Evolutionary conservation across 768 basidiomycete species (phyloP), one percentile per base, ranked within the genome.

Genomic region (Botryobasidium botryosum): DNA sequence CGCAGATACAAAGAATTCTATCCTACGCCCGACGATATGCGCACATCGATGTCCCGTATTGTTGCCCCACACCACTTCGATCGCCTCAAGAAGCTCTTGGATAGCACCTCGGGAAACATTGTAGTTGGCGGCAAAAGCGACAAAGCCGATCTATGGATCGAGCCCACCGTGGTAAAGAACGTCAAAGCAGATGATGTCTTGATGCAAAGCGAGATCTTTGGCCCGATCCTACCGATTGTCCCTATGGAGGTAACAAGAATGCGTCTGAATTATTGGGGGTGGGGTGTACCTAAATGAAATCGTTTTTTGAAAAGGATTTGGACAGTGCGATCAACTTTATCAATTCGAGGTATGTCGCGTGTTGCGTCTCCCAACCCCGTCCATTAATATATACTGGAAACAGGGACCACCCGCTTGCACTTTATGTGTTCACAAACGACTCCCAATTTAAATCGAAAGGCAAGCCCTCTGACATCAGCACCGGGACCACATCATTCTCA

Each of bases 381-480:
- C 8, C 18, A 33, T 20, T 29, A 2, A 6, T 3, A n/a, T 43
- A 36, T 41, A 48, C 15, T 51, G 46, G 20, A 37, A 47, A 8
- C 41, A 78, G 76, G 17, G 66, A 69, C 29, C 65, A 70, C 46
- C 72, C 81, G 1, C 64, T 83, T 4, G 72, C 72, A 3, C 33
- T 81, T 20, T 82, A 83, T 50, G 65, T 64, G 1, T 85, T 82
- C 56, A 75, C 72, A 0, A 67, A n/a, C n/a, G n/a, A n/a, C n/a
- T n/a, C n/a, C n/a, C n/a, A n/a, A n/a, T n/a, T n/a, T n/a, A n/a
- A n/a, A n/a, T n/a, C n/a, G n/a, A n/a, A n/a, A n/a, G n/a, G n/a
- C n/a, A n/a, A n/a, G n/a, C n/a, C n/a, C n/a, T n/a, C n/a, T n/a
- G n/a, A n/a, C n/a, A n/a, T n/a, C n/a, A n/a, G n/a, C n/a, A n/a